Conservation (phyloP, 495 filamentous ascomycete genomes). For the Hypoxylon lienhwacheense region DNA sequence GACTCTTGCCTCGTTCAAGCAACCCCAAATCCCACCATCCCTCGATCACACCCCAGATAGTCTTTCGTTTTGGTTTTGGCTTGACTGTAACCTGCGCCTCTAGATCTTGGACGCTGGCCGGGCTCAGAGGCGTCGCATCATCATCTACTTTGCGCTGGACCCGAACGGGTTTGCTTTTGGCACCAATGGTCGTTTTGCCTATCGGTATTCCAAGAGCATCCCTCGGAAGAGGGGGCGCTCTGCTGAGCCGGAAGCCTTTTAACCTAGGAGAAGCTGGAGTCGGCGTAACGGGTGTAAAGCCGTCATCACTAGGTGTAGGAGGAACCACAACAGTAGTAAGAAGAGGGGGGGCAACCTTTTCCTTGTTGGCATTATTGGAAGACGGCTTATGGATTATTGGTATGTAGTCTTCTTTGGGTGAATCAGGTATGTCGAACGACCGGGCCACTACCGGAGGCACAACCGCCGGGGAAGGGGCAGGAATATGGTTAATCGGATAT, state of each 20-base stretch:
- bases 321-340: slow-evolving; percentile 14
- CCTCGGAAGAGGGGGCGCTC: slow-evolving; percentile 27
- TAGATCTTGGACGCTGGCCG: slow-evolving; percentile 3
- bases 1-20: slow-evolving; percentile 36
- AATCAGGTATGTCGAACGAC: slow-evolving; percentile 4
- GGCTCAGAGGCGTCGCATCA: slow-evolving; percentile 30
- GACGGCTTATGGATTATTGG: slow-evolving; percentile 27
- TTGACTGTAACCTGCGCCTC: slow-evolving; percentile 14
- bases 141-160: slow-evolving; percentile 6
- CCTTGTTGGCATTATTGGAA: not conserved
- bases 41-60: slow-evolving; percentile 44
- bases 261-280: slow-evolving; percentile 25
- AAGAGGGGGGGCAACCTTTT: not conserved
- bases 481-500: not conserved
- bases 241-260: slow-evolving; percentile 24
- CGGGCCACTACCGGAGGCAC: not conserved
- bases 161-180: slow-evolving; percentile 20
- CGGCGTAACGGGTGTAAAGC: slow-evolving; percentile 33
- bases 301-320: slow-evolving; percentile 31
- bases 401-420: slow-evolving; percentile 32
- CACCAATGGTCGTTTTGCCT: slow-evolving; percentile 6
- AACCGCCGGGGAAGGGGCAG: slow-evolving; percentile 5
- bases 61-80: slow-evolving; percentile 41
- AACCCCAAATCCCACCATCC: slow-evolving; percentile 56
- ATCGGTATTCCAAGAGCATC: slow-evolving; percentile 36